Conservation (phyloP, 805 yeast species). For the Candida suzukii region DNA sequence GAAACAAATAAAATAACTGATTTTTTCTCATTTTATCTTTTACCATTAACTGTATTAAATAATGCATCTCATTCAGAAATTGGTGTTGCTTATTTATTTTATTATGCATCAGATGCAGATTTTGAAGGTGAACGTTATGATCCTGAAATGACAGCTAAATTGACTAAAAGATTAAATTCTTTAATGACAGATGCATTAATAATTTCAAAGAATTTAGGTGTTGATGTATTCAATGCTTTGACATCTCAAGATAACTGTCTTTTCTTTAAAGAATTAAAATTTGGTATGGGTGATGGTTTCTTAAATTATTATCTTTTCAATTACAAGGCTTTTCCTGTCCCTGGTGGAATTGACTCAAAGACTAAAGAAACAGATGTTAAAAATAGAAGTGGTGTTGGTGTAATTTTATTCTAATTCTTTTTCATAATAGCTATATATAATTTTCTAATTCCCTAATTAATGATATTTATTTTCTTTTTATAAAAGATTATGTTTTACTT, state of each 20-base stretch:
- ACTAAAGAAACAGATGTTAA: slow-evolving; percentile 45
- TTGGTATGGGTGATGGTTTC: slow-evolving; percentile 91
- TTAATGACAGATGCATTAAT: slow-evolving; percentile 72
- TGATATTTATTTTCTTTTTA: too few relatives aligned
- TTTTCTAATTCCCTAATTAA: too few relatives aligned
- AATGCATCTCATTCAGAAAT: slow-evolving; percentile 57
- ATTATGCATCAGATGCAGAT: slow-evolving; percentile 75
- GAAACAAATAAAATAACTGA: slow-evolving; percentile 70
- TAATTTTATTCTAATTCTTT: slow-evolving; percentile 61
- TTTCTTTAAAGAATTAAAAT: slow-evolving; percentile 75
- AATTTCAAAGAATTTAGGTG: slow-evolving; percentile 55
- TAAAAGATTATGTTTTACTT: too few relatives aligned
- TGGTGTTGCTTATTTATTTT: slow-evolving; percentile 83
- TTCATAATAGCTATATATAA: too few relatives aligned
- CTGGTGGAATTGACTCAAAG: slow-evolving; percentile 67
- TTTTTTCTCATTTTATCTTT: slow-evolving; percentile 80
- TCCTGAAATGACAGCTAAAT: slow-evolving; percentile 30
- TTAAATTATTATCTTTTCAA: slow-evolving; percentile 89
- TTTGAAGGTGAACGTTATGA: slow-evolving; percentile 31
- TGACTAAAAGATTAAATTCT: slow-evolving; percentile 52
- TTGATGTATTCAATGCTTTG: slow-evolving; percentile 92
- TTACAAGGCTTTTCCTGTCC: slow-evolving; percentile 72
- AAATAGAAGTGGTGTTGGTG: slow-evolving; percentile 78
- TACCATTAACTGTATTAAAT: slow-evolving; percentile 79
- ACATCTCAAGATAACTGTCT: slow-evolving; percentile 85